Evolutionary conservation across 2,329 filamentous ascomycete species (phyloP).

Genomic region (Botrytis hyacinthi): DNA sequence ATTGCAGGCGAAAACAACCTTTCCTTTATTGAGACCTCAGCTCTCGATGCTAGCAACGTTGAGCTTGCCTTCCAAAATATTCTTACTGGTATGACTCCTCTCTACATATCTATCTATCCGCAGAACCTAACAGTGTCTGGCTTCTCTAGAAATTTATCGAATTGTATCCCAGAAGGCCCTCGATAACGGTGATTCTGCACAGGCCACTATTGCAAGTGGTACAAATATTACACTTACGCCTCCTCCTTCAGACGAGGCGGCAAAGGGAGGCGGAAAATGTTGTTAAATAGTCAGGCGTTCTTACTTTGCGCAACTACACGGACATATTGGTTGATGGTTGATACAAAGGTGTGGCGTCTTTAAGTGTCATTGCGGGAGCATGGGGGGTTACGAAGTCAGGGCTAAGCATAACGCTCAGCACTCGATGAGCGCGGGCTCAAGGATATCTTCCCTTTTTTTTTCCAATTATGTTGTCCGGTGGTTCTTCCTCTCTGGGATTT

Average conservation of each 20-base stretch:
- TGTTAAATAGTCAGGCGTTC: constrained; percentile 54
- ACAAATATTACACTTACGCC: constrained; percentile 86
- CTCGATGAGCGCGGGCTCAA: constrained; percentile 20
- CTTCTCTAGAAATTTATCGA: constrained; percentile 84
- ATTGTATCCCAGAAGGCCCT: constrained; percentile 98
- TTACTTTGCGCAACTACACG: constrained; percentile 22
- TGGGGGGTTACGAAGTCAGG: constrained; percentile 25
- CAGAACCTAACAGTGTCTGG: constrained; percentile 20
- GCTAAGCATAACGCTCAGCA: constrained; percentile 21
- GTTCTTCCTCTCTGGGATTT: constrained; percentile 27
- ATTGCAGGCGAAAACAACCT: constrained; percentile 87
- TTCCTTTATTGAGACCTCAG: constrained; percentile 98
- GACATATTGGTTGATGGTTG: constrained; percentile 29
- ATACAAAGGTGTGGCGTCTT: constrained; percentile 31
- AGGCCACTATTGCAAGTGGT: constrained; percentile 75
- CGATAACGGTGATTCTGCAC: constrained; percentile 79
- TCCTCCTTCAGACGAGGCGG: constrained; percentile 70
- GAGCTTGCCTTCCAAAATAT: constrained; percentile 99
- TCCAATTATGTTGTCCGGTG: constrained; percentile 25
- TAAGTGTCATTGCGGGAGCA: constrained; percentile 26
- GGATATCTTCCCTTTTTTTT: constrained; percentile 22
- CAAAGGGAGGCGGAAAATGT: constrained; percentile 73
- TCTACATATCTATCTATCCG: background rate
- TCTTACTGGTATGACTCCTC: constrained; percentile 71
- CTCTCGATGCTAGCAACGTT: constrained; percentile 97